A percentile compares a stretch with the other conserved stretches of the same genome.
These are phyloP conservation scores for Schizophyllum amplum DNA, from an alignment of 1,284 basidiomycete genomes.

Conservation along the genomic window DNA sequence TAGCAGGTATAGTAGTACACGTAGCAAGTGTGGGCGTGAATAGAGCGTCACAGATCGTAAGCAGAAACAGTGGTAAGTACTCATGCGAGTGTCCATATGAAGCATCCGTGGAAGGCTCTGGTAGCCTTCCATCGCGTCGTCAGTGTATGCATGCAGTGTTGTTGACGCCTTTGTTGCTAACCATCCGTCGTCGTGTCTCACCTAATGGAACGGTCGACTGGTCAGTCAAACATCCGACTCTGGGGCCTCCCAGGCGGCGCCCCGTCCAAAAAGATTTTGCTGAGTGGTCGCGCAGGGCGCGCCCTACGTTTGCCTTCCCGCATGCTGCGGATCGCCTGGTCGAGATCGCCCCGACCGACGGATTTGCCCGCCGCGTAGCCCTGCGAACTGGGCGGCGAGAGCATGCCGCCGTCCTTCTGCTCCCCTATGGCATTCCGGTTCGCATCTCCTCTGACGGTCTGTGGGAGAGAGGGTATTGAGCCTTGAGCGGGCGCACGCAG, in stretches of 20 bases:
- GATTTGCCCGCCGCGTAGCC: slow-evolving; percentile 39
- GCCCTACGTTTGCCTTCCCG: slow-evolving; percentile 33
- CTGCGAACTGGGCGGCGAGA: slow-evolving; percentile 23
- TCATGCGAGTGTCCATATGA: too few species aligned
- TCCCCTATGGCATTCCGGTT: background rate
- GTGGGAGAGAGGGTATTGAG: too few species aligned
- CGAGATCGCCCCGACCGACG: slow-evolving; percentile 67
- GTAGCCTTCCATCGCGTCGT: too few species aligned
- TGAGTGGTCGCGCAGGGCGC: slow-evolving; percentile 41
- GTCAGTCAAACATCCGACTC: slow-evolving; percentile 26
- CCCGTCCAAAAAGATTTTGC: slow-evolving; percentile 77
- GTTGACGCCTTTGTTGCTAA: too few species aligned
- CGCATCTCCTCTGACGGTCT: slow-evolving; percentile 28
- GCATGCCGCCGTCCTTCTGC: background rate
- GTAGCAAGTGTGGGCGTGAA: too few species aligned
- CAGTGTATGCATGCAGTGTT: too few species aligned
- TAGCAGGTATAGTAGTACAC: too few species aligned
- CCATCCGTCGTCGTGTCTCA: background rate
- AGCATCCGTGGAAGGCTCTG: too few species aligned
- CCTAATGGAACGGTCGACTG: slow-evolving; percentile 1
- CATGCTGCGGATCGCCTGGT: slow-evolving; percentile 77
- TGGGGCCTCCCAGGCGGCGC: slow-evolving; percentile 23
- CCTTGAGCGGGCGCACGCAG: background rate
- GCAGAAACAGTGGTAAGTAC: too few species aligned
- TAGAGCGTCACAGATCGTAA: too few species aligned